Conservation (phyloP, 2,329 filamentous ascomycete species). For the Helicocarpus griseus region DNA sequence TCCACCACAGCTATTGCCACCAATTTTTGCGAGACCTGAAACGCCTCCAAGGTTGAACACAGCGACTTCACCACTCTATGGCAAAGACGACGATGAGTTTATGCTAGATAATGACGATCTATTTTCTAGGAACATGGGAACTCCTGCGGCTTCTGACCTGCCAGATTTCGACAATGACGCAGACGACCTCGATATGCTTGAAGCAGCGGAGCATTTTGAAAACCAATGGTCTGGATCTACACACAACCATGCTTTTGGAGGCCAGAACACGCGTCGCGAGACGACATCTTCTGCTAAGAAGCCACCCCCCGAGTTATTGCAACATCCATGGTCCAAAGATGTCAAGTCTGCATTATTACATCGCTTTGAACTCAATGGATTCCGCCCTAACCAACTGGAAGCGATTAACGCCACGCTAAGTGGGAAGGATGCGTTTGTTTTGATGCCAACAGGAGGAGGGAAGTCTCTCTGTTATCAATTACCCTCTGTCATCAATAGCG, state of each 20-base stretch:
- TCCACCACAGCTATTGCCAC: neutral
- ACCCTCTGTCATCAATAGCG: conserved; percentile 71
- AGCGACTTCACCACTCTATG: neutral
- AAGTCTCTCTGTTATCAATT: conserved; percentile 97
- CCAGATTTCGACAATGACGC: conserved; percentile 36
- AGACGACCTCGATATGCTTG: conserved; percentile 38
- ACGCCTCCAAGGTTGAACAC: neutral
- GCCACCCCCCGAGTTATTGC: conserved; percentile 38
- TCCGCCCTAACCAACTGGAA: conserved; percentile 84
- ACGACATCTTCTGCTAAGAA: conserved; percentile 32
- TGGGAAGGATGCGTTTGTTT: conserved; percentile 83
- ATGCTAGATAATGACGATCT: conserved; percentile 17
- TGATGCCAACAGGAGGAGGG: conserved; percentile 96
- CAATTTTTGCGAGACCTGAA: neutral
- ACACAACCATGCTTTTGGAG: conserved; percentile 11
- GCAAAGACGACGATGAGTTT: conserved; percentile 16
- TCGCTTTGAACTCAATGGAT: conserved; percentile 73
- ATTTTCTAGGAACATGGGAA: conserved; percentile 35
- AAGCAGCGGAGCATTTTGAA: conserved; percentile 31
- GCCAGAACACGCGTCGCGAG: conserved; percentile 32
- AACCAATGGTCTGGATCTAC: conserved; percentile 15
- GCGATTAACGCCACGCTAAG: conserved; percentile 87
- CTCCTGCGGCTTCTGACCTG: conserved; percentile 17
- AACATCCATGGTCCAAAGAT: conserved; percentile 73
- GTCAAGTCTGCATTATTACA: conserved; percentile 72